Evolutionary conservation across 495 filamentous ascomycete species (phyloP).

Genomic region (Talaromyces borbonicus): DNA sequence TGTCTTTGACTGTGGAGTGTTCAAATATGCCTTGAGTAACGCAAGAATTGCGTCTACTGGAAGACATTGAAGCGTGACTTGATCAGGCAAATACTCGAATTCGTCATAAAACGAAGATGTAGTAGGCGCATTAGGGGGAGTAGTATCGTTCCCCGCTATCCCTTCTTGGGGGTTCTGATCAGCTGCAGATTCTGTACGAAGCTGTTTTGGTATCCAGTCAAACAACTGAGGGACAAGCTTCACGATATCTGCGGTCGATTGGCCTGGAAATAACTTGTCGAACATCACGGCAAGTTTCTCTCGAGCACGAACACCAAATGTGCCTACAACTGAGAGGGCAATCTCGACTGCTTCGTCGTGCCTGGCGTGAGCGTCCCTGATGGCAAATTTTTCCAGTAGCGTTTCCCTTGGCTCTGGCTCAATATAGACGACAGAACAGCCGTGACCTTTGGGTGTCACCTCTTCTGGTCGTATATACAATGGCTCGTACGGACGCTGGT

Average conservation of each 20-base stretch:
- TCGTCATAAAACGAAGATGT: not conserved
- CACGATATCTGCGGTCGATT: slow-evolving; percentile 22
- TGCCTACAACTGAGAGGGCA: not conserved
- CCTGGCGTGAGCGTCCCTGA: not conserved
- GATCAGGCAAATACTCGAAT: slow-evolving; percentile 5
- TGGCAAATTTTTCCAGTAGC: not conserved
- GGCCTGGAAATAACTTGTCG: slow-evolving; percentile 16
- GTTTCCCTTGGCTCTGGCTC: slow-evolving; percentile 21
- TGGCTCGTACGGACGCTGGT: slow-evolving; percentile 51
- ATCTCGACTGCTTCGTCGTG: slow-evolving; percentile 4
- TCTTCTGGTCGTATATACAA: slow-evolving; percentile 41
- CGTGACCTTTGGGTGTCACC: slow-evolving; percentile 38
- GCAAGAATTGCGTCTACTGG: not conserved
- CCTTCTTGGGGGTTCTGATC: not conserved
- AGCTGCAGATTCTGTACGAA: not conserved
- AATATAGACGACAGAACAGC: slow-evolving; percentile 25
- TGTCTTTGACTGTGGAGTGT: not conserved
- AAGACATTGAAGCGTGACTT: not conserved
- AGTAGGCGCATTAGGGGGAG: not conserved
- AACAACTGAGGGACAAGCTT: slow-evolving; percentile 22
- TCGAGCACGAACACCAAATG: slow-evolving; percentile 12
- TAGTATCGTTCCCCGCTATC: not conserved
- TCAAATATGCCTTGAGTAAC: slow-evolving; percentile 1
- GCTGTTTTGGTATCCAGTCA: not conserved
- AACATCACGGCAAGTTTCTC: slow-evolving; percentile 20